Evolutionary conservation across 1,284 basidiomycete species (phyloP).

Genomic region (Boletellus dicymbophilus): DNA sequence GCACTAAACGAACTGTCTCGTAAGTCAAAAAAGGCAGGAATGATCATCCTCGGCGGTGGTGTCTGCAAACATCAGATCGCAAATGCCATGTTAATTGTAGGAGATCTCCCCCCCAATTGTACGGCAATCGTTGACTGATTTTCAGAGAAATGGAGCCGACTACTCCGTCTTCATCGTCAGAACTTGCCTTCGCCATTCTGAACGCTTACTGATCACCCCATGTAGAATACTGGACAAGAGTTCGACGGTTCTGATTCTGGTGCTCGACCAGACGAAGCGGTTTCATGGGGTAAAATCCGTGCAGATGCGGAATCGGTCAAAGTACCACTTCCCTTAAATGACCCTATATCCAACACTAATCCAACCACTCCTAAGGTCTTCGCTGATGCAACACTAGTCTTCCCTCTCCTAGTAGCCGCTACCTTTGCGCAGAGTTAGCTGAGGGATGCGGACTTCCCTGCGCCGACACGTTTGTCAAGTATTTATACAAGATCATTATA

Average conservation of each 20-base stretch:
- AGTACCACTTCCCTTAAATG: conserved; percentile 43
- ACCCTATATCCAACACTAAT: conserved; percentile 1
- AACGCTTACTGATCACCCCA: conserved; percentile 7
- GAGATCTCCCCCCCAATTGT: conserved; percentile 23
- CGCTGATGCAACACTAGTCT: conserved; percentile 87
- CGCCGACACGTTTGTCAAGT: too few relatives aligned
- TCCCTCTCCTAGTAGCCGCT: conserved; percentile 86
- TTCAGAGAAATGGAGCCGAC: conserved; percentile 95
- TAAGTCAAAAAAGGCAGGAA: conserved; percentile 91
- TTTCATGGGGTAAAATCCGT: conserved; percentile 99
- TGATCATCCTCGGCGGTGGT: conserved; percentile 98
- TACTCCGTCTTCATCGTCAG: conserved; percentile 94
- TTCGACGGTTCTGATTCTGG: conserved; percentile 99
- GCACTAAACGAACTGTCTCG: conserved; percentile 90
- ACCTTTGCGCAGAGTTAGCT: conserved; percentile 72
- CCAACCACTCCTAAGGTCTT: conserved; percentile 47
- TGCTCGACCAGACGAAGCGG: conserved; percentile 95
- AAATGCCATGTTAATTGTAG: conserved; percentile 98
- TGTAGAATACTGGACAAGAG: conserved; percentile 95
- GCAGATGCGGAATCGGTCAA: conserved; percentile 91
- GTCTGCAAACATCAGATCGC: conserved; percentile 99
- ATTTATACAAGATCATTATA: too few relatives aligned
- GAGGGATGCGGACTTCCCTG: too few relatives aligned
- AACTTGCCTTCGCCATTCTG: conserved; percentile 1
- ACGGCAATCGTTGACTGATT: conserved; percentile 6